A percentile compares a stretch with the other conserved stretches of the same genome.
Conservation (phyloP, 129 eudicot species). For the Saussurea involucrata region DNA sequence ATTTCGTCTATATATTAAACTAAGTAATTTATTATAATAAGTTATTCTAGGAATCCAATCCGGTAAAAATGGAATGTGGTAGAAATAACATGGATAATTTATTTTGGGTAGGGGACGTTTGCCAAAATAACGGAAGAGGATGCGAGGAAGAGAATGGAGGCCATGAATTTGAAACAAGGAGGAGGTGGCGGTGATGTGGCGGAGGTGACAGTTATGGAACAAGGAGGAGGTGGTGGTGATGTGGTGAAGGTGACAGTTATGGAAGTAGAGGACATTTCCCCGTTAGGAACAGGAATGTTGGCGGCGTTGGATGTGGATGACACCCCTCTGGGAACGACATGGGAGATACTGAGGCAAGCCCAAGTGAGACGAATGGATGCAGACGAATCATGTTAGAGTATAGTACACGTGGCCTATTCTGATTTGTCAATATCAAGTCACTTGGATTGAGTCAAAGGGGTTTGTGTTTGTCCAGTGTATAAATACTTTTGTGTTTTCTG, state of each 20-base stretch:
- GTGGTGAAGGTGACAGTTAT: background rate
- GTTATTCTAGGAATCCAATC: too few relatives aligned
- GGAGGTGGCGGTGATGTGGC: background rate
- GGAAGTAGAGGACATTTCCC: slow-evolving; percentile 22
- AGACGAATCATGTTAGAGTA: background rate
- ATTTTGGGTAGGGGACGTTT: slow-evolving; percentile 22
- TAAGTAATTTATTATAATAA: too few relatives aligned
- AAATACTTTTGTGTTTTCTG: too few relatives aligned
- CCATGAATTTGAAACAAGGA: slow-evolving; percentile 17
- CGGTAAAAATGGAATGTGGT: background rate
- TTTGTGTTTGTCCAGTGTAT: too few relatives aligned
- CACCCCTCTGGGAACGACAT: slow-evolving; percentile 33
- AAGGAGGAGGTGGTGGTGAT: background rate
- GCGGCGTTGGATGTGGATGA: slow-evolving; percentile 39
- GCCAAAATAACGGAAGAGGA: slow-evolving; percentile 21
- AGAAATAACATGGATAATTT: background rate
- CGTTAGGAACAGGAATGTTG: slow-evolving; percentile 19
- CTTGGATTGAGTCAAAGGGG: too few relatives aligned
- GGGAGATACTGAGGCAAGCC: slow-evolving; percentile 21
- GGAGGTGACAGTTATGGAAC: slow-evolving; percentile 12
- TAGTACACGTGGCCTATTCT: too few relatives aligned
- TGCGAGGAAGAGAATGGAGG: slow-evolving; percentile 29
- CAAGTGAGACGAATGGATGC: background rate
- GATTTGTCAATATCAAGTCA: too few relatives aligned
- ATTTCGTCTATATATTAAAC: too few relatives aligned